Conservation (phyloP, 202 grass and related monocot species). For the Panicum virgatum region DNA sequence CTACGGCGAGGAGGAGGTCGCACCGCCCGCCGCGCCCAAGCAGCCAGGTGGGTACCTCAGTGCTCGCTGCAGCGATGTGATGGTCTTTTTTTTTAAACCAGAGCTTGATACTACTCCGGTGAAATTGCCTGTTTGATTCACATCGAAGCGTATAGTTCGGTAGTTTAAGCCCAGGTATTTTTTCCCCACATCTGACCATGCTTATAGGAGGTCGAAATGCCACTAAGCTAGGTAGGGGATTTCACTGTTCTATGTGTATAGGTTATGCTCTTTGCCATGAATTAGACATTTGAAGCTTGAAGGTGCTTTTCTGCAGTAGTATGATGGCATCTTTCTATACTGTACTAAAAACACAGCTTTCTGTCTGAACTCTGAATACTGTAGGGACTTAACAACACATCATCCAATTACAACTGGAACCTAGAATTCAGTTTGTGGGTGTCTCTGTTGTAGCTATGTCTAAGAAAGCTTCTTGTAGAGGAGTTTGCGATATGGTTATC, state of each 20-base stretch:
- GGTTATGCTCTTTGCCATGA: background rate
- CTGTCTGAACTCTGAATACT: background rate
- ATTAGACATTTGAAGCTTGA: background rate
- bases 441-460: background rate
- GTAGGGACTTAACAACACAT: background rate
- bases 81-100: background rate
- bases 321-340: background rate
- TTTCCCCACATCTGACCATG: background rate
- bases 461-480: background rate
- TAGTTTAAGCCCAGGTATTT: background rate
- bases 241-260: background rate
- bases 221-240: background rate
- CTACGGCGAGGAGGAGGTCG: conserved; percentile 66
- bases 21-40: background rate
- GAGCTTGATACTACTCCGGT: background rate
- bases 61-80: background rate
- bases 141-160: background rate
- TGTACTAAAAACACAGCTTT: background rate
- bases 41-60: conserved; percentile 21
- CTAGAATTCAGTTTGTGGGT: background rate
- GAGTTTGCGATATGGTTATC: background rate
- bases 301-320: background rate
- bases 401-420: background rate
- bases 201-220: background rate
- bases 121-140: background rate